Conservation (phyloP, 176 grass and related monocot genomes). For the Zea luxurians region DNA sequence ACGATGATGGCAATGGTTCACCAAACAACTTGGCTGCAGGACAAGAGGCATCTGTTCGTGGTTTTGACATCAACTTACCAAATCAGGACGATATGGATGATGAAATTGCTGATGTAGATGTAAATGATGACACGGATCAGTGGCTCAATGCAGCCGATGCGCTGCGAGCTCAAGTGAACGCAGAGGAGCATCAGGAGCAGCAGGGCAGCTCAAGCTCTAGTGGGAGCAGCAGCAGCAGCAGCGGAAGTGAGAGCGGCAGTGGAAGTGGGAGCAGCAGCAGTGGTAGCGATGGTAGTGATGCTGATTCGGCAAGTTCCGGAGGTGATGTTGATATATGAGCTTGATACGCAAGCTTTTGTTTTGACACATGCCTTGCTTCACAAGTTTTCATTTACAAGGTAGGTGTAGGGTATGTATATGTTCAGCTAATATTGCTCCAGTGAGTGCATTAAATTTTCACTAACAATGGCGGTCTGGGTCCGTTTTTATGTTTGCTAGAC, state of each 20-base stretch:
- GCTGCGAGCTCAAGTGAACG: conserved; percentile 63
- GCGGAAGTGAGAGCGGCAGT: conserved; percentile 52
- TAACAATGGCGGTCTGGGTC: not conserved
- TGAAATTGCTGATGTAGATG: conserved; percentile 89
- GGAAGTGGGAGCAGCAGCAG: conserved; percentile 68
- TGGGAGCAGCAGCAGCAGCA: conserved; percentile 45
- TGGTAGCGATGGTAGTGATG: conserved; percentile 60
- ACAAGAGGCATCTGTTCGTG: conserved; percentile 25
- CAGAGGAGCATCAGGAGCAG: conserved; percentile 46
- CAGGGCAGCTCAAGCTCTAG: conserved; percentile 63
- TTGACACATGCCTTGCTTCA: conserved; percentile 16
- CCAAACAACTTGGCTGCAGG: conserved; percentile 40
- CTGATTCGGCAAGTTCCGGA: conserved; percentile 64
- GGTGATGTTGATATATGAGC: conserved; percentile 59
- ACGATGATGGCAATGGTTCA: conserved; percentile 57
- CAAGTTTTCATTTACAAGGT: conserved; percentile 12
- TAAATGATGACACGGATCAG: conserved; percentile 66
- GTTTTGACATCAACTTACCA: conserved; percentile 73
- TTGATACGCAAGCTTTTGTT: conserved; percentile 7
- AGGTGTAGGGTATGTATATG: conserved; percentile 19
- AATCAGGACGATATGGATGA: conserved; percentile 67
- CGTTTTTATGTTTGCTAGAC: not conserved
- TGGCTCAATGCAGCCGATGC: conserved; percentile 81
- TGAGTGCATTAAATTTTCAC: not conserved
- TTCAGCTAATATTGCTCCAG: not conserved